These are phyloP conservation scores for Oryza meridionalis DNA, from an alignment of 176 grass and related monocot species.

Conservation along the genomic window DNA sequence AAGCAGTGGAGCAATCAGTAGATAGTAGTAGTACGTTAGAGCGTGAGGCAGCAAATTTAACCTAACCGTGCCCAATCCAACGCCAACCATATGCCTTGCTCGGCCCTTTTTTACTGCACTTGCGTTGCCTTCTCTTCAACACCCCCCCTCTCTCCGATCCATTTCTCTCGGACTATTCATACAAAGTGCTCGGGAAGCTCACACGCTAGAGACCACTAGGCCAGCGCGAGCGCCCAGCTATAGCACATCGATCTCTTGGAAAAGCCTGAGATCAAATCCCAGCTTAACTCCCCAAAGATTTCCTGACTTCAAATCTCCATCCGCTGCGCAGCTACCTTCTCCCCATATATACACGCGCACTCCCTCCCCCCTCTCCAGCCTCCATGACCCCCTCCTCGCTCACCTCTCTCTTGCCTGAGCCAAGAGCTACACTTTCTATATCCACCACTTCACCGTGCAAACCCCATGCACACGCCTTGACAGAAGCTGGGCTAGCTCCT, in stretches of 20 bases:
- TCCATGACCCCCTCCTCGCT: constrained; percentile 35
- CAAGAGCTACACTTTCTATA: constrained; percentile 32
- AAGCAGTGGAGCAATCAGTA: too few species aligned
- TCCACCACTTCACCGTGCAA: not conserved
- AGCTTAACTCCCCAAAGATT: constrained; percentile 45
- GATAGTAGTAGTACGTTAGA: too few species aligned
- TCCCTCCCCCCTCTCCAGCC: constrained; percentile 7
- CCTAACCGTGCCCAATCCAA: too few species aligned
- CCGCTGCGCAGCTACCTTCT: constrained; percentile 37
- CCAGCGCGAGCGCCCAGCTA: constrained; percentile 17
- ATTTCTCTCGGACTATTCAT: not conserved
- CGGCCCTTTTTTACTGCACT: too few species aligned
- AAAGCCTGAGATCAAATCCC: constrained; percentile 40
- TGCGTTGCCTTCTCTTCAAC: constrained; percentile 10
- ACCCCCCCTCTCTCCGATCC: too few species aligned
- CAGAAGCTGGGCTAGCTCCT: constrained; percentile 12
- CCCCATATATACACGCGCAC: constrained; percentile 17
- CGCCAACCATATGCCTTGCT: too few species aligned
- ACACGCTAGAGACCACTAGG: constrained; percentile 6
- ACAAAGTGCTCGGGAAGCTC: not conserved
- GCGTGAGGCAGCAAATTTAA: too few species aligned
- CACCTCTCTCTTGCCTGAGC: constrained; percentile 18
- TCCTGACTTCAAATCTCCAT: constrained; percentile 65
- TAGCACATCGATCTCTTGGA: constrained; percentile 32
- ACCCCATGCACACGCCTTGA: not conserved